phyloP scores from a whole-genome alignment of 371 early-diverging fungal species.

The Mortierella sp. region DNA sequence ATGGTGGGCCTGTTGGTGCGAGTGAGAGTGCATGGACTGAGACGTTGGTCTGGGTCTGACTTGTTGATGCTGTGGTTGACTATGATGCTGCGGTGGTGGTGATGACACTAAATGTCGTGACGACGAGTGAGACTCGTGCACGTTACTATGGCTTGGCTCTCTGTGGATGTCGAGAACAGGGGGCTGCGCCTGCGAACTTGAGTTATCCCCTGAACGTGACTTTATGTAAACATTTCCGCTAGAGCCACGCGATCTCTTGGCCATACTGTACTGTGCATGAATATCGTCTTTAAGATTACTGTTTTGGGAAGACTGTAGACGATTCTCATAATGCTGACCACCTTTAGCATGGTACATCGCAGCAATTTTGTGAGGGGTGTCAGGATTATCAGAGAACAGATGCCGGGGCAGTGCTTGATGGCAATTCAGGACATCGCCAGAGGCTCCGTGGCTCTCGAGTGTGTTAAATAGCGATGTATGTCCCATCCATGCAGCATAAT shows the following conservation, averaged over 20 bases:
- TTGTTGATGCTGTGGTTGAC: conserved; percentile 13
- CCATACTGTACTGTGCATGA: conserved; percentile 37
- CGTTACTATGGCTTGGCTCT: conserved; percentile 2
- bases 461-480: conserved; percentile 22
- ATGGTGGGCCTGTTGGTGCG: conserved; percentile 27
- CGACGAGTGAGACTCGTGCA: conserved; percentile 10
- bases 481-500: conserved; percentile 52
- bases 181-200: conserved; percentile 10
- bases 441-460: conserved; percentile 41
- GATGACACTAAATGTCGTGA: conserved; percentile 25
- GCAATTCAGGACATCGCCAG: conserved; percentile 21
- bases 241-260: conserved; percentile 35
- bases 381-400: conserved; percentile 25
- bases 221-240: conserved; percentile 41
- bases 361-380: conserved; percentile 13
- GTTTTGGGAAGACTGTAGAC: conserved; percentile 1
- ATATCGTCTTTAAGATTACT: conserved; percentile 49
- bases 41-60: conserved; percentile 23
- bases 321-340: conserved; percentile 1
- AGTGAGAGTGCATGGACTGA: conserved; percentile 38
- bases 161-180: conserved; percentile 19
- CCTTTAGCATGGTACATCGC: conserved; percentile 41
- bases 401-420: conserved; percentile 41
- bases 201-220: conserved; percentile 24
- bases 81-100: conserved; percentile 25